Conservation (phyloP, 2,329 filamentous ascomycete species). For the Xylariales sp. region DNA sequence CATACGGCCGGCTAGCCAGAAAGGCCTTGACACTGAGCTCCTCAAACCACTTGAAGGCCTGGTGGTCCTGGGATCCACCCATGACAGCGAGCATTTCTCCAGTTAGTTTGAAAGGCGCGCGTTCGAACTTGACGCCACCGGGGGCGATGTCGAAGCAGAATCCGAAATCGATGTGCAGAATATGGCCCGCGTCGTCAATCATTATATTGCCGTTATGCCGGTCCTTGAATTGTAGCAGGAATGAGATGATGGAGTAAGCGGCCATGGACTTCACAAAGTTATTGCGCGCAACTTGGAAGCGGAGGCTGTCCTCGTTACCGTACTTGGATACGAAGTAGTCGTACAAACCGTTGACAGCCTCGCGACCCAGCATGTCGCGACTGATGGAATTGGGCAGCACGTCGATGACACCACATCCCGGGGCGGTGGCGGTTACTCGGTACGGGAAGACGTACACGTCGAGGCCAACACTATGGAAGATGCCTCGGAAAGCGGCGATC, state of each 20-base stretch:
- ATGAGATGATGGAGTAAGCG: slow-evolving; percentile 94
- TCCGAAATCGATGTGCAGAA: slow-evolving; percentile 97
- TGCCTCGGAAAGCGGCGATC: slow-evolving; percentile 95
- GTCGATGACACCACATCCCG: slow-evolving; percentile 96
- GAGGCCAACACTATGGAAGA: slow-evolving; percentile 90
- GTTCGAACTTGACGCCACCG: slow-evolving; percentile 94
- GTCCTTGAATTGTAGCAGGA: slow-evolving; percentile 97
- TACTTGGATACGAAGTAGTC: slow-evolving; percentile 98
- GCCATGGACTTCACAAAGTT: slow-evolving; percentile 99
- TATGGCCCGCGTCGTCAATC: slow-evolving; percentile 95
- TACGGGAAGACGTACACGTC: slow-evolving; percentile 98
- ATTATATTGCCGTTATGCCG: slow-evolving; percentile 99
- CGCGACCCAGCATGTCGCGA: slow-evolving; percentile 95
- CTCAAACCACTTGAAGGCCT: slow-evolving; percentile 93
- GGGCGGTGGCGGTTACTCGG: slow-evolving; percentile 93
- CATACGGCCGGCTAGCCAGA: slow-evolving; percentile 79
- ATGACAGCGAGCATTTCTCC: slow-evolving; percentile 99
- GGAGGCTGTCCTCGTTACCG: slow-evolving; percentile 89
- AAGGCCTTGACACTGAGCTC: slow-evolving; percentile 95
- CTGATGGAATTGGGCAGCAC: slow-evolving; percentile 97
- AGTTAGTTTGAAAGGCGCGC: slow-evolving; percentile 96
- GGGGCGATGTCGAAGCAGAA: slow-evolving; percentile 99
- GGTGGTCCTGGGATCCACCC: slow-evolving; percentile 79
- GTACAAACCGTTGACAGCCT: slow-evolving; percentile 96
- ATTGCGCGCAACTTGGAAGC: slow-evolving; percentile 89